These are phyloP conservation scores for Gracilaria vermiculophylla DNA, from an alignment of 23 red algal species.

Conservation along the genomic window DNA sequence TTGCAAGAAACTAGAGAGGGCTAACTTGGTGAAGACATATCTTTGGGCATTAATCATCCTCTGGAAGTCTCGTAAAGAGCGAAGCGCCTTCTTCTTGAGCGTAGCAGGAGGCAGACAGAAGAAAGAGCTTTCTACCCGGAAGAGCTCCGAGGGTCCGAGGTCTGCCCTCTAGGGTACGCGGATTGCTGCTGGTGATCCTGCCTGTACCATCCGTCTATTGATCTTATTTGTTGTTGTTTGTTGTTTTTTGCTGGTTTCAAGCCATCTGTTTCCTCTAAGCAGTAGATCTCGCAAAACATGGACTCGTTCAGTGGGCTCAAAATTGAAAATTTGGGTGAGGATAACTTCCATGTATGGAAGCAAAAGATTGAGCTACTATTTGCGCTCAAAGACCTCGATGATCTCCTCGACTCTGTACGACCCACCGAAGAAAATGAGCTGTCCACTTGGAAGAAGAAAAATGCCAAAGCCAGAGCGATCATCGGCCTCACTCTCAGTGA, in stretches of 20 bases:
- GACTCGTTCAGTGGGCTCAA: conserved; percentile 4
- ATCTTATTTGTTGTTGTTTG: background rate
- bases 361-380: conserved; percentile 34
- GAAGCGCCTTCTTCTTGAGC: background rate
- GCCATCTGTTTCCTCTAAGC: background rate
- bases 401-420: background rate
- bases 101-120: conserved; percentile 8
- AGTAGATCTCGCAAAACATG: background rate
- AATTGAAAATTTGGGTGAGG: conserved; percentile 17
- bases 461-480: conserved; percentile 39
- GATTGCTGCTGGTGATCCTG: background rate
- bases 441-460: conserved; percentile 23
- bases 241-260: background rate
- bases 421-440: conserved; percentile 5
- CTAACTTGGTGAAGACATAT: conserved; percentile 12
- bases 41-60: conserved; percentile 29
- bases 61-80: conserved; percentile 29
- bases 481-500: conserved; percentile 38
- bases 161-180: background rate
- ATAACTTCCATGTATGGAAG: conserved; percentile 46
- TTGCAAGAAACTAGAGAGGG: conserved; percentile 2
- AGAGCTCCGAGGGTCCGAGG: background rate
- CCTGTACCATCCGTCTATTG: background rate
- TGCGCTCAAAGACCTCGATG: conserved; percentile 41
- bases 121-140: conserved; percentile 28